Conservation (phyloP, 306 rosid genomes). For the Citrullus colocynthis region DNA sequence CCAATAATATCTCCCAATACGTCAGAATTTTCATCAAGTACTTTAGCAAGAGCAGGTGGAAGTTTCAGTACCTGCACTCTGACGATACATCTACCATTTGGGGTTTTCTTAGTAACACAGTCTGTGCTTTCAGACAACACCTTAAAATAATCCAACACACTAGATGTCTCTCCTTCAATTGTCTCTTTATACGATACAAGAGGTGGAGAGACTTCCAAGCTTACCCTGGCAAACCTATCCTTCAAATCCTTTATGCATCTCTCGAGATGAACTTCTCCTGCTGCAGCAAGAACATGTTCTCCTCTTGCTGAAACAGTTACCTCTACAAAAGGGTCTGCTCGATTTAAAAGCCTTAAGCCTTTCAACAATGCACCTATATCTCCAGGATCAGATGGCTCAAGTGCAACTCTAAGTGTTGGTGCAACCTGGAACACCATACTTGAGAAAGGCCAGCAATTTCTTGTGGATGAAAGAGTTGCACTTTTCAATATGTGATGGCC, state of each 20-base stretch:
- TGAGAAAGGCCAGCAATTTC: conserved; percentile 88
- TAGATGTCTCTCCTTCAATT: conserved; percentile 52
- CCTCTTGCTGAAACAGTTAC: conserved; percentile 74
- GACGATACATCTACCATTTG: conserved; percentile 65
- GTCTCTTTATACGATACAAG: conserved; percentile 80
- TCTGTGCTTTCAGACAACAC: conserved; percentile 34
- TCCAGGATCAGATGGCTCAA: conserved; percentile 85
- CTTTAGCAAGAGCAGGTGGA: conserved; percentile 53
- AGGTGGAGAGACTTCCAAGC: conserved; percentile 72
- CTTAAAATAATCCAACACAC: conserved; percentile 45
- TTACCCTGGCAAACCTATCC: conserved; percentile 82
- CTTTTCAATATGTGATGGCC: conserved; percentile 76
- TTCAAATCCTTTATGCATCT: conserved; percentile 81
- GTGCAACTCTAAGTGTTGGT: conserved; percentile 75
- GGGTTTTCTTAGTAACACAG: conserved; percentile 56
- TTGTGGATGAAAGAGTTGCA: conserved; percentile 77
- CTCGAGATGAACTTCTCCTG: conserved; percentile 93
- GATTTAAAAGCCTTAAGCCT: conserved; percentile 73
- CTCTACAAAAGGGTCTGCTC: conserved; percentile 90
- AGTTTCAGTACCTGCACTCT: conserved; percentile 69
- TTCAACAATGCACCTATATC: conserved; percentile 52
- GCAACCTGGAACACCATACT: conserved; percentile 77
- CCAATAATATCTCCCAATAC: conserved; percentile 51
- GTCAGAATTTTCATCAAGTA: conserved; percentile 64
- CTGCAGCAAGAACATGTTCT: conserved; percentile 74